Percentiles rank a stretch among this genome's conserved stretches.
These are phyloP conservation scores for Saccharomycopsis javanensis DNA, from an alignment of 805 yeast genomes.

Conservation along the genomic window DNA sequence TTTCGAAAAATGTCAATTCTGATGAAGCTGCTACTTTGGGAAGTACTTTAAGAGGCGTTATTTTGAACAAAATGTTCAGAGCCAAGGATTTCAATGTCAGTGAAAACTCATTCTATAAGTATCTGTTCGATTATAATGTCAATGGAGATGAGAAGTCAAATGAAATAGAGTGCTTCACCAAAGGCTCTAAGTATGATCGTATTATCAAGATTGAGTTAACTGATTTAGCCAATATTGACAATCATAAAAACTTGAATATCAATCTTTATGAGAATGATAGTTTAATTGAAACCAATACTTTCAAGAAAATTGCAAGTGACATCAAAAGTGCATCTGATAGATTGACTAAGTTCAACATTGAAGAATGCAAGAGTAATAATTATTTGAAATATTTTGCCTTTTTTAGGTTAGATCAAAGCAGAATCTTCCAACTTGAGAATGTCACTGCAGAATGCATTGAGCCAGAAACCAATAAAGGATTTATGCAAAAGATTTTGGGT, in stretches of 20 bases:
- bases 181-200: slow-evolving; percentile 34
- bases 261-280: slow-evolving; percentile 21
- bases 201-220: slow-evolving; percentile 31
- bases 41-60: slow-evolving; percentile 73
- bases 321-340: slow-evolving; percentile 7
- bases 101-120: slow-evolving; percentile 47
- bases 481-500: slow-evolving; percentile 15
- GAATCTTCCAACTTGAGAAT: slow-evolving; percentile 38
- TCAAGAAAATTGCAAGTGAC: slow-evolving; percentile 7
- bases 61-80: slow-evolving; percentile 57
- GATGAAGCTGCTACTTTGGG: slow-evolving; percentile 94
- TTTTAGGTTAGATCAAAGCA: slow-evolving; percentile 38
- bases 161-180: slow-evolving; percentile 33
- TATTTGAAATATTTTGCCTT: slow-evolving; percentile 32
- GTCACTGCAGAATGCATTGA: slow-evolving; percentile 35
- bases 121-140: slow-evolving; percentile 25
- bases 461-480: slow-evolving; percentile 10
- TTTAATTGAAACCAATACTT: slow-evolving; percentile 20
- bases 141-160: slow-evolving; percentile 3
- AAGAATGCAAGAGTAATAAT: slow-evolving; percentile 10
- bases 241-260: slow-evolving; percentile 13
- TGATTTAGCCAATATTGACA: slow-evolving; percentile 21
- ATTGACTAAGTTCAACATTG: slow-evolving; percentile 8
- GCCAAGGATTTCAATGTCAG: slow-evolving; percentile 49
- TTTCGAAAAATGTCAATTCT: slow-evolving; percentile 83